Conservation (phyloP, 495 filamentous ascomycete species). For the Sabuloglossum arenarium region DNA sequence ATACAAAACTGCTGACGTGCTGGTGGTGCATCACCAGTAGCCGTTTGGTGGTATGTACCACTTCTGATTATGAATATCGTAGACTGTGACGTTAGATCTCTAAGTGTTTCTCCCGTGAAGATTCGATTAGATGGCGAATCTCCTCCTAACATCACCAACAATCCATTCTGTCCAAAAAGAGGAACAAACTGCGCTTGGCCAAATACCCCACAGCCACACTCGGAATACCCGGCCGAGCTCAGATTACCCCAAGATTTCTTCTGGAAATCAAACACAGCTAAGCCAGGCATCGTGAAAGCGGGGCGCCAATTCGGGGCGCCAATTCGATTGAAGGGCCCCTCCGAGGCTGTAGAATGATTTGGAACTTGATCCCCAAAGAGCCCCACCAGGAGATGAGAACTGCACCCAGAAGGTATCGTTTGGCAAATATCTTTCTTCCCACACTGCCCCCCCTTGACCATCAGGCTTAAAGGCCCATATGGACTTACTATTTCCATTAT, state of each 20-base stretch:
- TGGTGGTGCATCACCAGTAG: neutral
- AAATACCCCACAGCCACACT: neutral
- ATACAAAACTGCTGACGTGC: neutral
- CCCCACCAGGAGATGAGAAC: neutral
- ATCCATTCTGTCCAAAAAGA: neutral
- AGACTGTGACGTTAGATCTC: neutral
- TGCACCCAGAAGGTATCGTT: neutral
- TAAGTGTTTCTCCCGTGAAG: neutral
- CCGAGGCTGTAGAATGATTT: neutral
- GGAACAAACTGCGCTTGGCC: neutral
- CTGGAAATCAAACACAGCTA: neutral
- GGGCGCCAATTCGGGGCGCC: too few species aligned
- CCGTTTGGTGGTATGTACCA: constrained; percentile 3
- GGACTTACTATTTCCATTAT: neutral
- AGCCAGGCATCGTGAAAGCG: neutral
- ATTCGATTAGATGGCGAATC: neutral
- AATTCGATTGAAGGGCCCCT: neutral
- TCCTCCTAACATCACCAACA: neutral
- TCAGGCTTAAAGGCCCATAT: constrained; percentile 1
- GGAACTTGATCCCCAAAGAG: neutral
- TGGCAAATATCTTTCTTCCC: neutral
- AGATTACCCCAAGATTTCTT: neutral
- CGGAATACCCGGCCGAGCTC: neutral
- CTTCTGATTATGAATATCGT: neutral
- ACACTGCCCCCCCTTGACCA: neutral